Evolutionary conservation across 2,329 filamentous ascomycete genomes (phyloP).

Genomic region (Pseudovirgaria hyperparasitica): DNA sequence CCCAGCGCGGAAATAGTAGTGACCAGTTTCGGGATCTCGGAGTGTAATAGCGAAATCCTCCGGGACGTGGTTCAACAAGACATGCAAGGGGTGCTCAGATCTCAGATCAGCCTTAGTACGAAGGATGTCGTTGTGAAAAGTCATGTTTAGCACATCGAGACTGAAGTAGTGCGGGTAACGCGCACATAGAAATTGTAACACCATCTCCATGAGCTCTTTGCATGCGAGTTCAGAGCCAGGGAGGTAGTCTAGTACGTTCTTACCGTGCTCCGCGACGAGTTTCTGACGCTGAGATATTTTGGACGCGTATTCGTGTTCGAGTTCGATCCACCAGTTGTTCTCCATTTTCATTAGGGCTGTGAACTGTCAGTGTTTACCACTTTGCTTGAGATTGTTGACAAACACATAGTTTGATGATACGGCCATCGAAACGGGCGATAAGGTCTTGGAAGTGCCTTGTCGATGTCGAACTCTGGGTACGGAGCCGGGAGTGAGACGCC

Average conservation of each 20-base stretch:
- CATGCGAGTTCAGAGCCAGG: constrained; percentile 68
- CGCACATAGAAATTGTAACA: constrained; percentile 62
- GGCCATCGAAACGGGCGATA: constrained; percentile 74
- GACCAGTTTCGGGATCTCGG: constrained; percentile 55
- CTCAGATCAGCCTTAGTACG: constrained; percentile 48
- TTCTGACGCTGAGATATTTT: constrained; percentile 56
- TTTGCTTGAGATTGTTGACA: constrained; percentile 17
- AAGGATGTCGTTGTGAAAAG: constrained; percentile 59
- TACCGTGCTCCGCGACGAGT: constrained; percentile 51
- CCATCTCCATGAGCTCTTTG: constrained; percentile 83
- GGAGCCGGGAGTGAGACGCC: constrained; percentile 59
- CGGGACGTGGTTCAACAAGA: constrained; percentile 65
- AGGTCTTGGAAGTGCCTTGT: constrained; percentile 55
- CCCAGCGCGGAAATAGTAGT: constrained; percentile 63
- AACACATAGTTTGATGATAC: constrained; percentile 89
- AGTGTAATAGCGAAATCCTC: constrained; percentile 75
- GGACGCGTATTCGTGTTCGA: constrained; percentile 58
- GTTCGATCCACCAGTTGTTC: constrained; percentile 77
- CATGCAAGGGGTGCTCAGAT: constrained; percentile 49
- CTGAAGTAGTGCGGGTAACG: constrained; percentile 67
- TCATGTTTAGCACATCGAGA: constrained; percentile 38
- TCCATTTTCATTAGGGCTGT: constrained; percentile 67
- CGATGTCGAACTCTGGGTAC: constrained; percentile 53
- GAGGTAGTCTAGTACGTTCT: constrained; percentile 51
- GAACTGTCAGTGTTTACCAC: constrained; percentile 2